These are phyloP conservation scores for Phytophthora megakarya DNA, from an alignment of 352 stramenopile species.

Conservation along the genomic window DNA sequence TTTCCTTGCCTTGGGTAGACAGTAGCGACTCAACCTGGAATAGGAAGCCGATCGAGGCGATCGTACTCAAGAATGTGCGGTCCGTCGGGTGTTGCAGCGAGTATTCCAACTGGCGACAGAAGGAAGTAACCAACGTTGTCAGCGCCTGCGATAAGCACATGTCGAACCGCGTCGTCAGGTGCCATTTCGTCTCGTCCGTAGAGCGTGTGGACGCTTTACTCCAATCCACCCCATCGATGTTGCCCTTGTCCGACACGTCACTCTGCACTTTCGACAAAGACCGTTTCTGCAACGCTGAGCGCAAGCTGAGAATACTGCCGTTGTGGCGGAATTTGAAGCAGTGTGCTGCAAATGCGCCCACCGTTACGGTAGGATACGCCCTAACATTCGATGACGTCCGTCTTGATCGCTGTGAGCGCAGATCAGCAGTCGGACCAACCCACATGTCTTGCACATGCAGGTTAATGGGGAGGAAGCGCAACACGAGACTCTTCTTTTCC, in stretches of 20 bases:
- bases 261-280: constrained; percentile 57
- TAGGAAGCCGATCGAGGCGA: constrained; percentile 77
- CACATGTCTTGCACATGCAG: constrained; percentile 88
- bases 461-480: constrained; percentile 84
- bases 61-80: constrained; percentile 57
- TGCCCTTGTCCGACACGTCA: constrained; percentile 42
- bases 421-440: constrained; percentile 67
- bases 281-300: constrained; percentile 60
- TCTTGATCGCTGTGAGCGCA: constrained; percentile 68
- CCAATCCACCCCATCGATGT: constrained; percentile 52
- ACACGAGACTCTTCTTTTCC: constrained; percentile 76
- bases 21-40: constrained; percentile 93
- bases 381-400: constrained; percentile 66
- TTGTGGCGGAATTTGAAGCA: constrained; percentile 85
- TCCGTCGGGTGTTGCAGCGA: constrained; percentile 69
- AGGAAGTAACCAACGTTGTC: constrained; percentile 71
- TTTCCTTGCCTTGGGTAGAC: constrained; percentile 94
- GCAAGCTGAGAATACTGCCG: constrained; percentile 71
- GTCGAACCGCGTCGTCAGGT: constrained; percentile 77
- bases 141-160: constrained; percentile 83
- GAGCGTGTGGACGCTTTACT: constrained; percentile 48
- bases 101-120: constrained; percentile 73
- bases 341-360: constrained; percentile 81
- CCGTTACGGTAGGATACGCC: constrained; percentile 72
- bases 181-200: constrained; percentile 74